Evolutionary conservation across 345 rosid genomes (phyloP), one percentile per base, ranked within the genome.

Genomic region (Trapa bicornis): DNA sequence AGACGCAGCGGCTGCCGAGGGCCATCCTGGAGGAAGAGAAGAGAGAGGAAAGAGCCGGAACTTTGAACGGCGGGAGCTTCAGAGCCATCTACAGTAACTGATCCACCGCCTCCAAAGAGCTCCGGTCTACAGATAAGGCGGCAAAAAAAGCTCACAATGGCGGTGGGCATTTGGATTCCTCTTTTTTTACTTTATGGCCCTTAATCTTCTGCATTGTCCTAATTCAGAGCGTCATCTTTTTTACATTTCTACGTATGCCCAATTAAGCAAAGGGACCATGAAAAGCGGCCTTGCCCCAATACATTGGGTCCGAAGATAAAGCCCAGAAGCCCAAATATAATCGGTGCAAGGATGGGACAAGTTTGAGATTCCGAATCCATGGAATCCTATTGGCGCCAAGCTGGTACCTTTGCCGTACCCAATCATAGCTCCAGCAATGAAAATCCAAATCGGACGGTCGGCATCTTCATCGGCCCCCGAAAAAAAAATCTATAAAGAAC

Each of bases 61-160:
- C 67, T 68, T 72, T 78, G 76, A 82, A 75, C 43, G 91, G 77
- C 0, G 88, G 74, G 63, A 91, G 77, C 66, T 83, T 87, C 64
- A 80, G 80, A 67, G 83, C 80, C 75, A 79, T 70, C n/a, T 3
- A 58, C 72, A 76, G 80, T 89, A 22, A 22, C 87, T 84, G 83
- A 76, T 71, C 32, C 47, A 54, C 45, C 72, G 62, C 39, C 65
- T 22, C 39, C 47, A 47, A 5, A 5, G 37, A 58, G 38, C 63
- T 58, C 63, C 37, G 38, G 15, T 32, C 63, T 33, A 9, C 63
- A 58, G 63, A 58, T 58, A 58, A 58, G 63, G 63, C 63, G 38
- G 63, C 29, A 22, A 22, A 22, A 22, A 22, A 22, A 22, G 29
- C 29, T 22, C 29, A 22, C 29, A 22, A 22, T 22, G 29, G 29